Percentiles rank a stretch among this genome's conserved stretches.
Evolutionary conservation across 1,284 basidiomycete genomes (phyloP).

Genomic region (Volvariella volvacea): DNA sequence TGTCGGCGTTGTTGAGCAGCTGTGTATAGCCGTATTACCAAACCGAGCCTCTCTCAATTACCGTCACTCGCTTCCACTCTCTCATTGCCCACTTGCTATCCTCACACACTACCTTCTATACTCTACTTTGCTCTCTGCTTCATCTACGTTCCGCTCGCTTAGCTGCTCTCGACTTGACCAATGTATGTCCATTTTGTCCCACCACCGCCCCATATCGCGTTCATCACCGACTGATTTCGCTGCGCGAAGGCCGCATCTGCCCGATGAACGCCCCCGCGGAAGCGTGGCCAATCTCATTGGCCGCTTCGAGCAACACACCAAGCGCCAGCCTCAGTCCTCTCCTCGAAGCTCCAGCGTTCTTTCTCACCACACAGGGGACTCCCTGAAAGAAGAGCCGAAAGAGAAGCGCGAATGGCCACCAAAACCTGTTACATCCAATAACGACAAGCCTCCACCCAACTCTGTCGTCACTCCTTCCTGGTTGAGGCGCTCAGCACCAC

Average conservation of each 20-base stretch:
- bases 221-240: conserved; percentile 13
- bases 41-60: conserved; percentile 1
- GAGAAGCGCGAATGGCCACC: conserved; percentile 78
- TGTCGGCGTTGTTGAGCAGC: not conserved
- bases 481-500: conserved; percentile 14
- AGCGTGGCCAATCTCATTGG: conserved; percentile 82
- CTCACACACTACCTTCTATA: too few relatives aligned
- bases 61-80: conserved; percentile 1
- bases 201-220: conserved; percentile 5
- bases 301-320: conserved; percentile 71
- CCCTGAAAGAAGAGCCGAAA: conserved; percentile 54
- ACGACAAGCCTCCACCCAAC: conserved; percentile 25
- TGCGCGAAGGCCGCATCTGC: conserved; percentile 52
- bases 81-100: too few relatives aligned
- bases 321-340: conserved; percentile 39
- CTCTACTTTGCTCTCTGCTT: too few relatives aligned
- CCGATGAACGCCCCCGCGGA: conserved; percentile 75
- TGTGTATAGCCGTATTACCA: too few relatives aligned
- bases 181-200: conserved; percentile 23
- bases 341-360: conserved; percentile 54
- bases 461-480: conserved; percentile 18
- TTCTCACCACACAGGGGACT: conserved; percentile 58
- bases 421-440: conserved; percentile 22
- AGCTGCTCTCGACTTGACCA: conserved; percentile 1
- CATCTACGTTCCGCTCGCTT: too few relatives aligned